Percentiles rank a stretch among this genome's conserved stretches.
Evolutionary conservation across 73 alveolate genomes (phyloP).

Genomic region (Tetrahymena malaccensis): DNA sequence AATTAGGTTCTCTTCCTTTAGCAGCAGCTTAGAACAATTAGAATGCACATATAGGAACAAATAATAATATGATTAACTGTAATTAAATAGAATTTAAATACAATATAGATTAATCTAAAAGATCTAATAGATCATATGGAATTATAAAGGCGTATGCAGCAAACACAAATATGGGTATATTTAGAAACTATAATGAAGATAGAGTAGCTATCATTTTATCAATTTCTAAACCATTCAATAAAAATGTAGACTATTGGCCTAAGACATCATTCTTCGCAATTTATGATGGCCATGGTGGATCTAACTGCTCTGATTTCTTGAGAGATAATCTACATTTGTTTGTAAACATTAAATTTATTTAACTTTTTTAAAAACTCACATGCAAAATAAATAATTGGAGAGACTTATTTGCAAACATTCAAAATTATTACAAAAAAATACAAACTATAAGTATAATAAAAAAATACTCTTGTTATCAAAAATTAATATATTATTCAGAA

Average conservation of each 20-base stretch:
- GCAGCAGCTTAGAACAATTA: neutral
- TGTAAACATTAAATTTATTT: neutral
- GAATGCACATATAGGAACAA: neutral
- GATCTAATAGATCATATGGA: constrained; percentile 42
- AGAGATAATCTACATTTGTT: constrained; percentile 62
- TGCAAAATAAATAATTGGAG: neutral
- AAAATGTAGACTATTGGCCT: constrained; percentile 59
- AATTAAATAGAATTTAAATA: neutral
- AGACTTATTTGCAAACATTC: neutral
- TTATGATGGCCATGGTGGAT: constrained; percentile 87
- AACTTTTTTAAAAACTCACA: neutral
- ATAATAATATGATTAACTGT: neutral
- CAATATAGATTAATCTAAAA: constrained; percentile 1
- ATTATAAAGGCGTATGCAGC: constrained; percentile 76
- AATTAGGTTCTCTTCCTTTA: neutral
- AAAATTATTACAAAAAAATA: too few species aligned
- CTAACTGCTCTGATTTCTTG: constrained; percentile 58
- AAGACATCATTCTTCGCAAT: constrained; percentile 65
- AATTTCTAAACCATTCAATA: constrained; percentile 61
- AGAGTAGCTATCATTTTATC: constrained; percentile 73
- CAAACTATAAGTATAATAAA: too few species aligned
- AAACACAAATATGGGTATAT: constrained; percentile 64
- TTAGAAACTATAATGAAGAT: constrained; percentile 84
- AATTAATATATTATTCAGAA: too few species aligned
- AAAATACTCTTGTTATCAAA: too few species aligned